Percentiles rank a stretch among this genome's conserved stretches.
These are phyloP conservation scores for Paradendryphiella salina DNA, from an alignment of 2,329 filamentous ascomycete species.

Conservation along the genomic window DNA sequence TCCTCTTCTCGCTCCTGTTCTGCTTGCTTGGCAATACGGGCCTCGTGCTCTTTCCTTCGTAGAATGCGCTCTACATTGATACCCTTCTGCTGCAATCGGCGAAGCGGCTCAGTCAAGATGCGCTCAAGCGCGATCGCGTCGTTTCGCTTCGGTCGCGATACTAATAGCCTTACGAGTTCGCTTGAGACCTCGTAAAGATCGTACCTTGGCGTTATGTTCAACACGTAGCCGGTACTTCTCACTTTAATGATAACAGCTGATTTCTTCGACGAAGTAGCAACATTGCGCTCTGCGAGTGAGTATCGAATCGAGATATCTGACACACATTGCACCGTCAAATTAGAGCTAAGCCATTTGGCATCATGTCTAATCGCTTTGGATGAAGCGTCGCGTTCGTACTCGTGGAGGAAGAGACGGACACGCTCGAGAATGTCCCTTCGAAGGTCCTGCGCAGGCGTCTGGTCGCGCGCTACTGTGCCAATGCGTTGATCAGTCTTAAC, in stretches of 20 bases:
- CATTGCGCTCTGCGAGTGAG: conserved; percentile 70
- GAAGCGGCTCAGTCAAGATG: conserved; percentile 81
- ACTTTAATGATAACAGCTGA: conserved; percentile 74
- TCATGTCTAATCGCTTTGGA: conserved; percentile 74
- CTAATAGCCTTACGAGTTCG: conserved; percentile 77
- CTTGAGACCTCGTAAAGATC: conserved; percentile 94
- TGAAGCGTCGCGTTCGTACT: conserved; percentile 68
- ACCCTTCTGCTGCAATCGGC: conserved; percentile 79
- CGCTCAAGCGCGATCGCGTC: conserved; percentile 90
- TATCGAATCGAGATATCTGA: conserved; percentile 75
- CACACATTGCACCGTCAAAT: conserved; percentile 76
- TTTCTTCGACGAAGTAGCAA: conserved; percentile 52
- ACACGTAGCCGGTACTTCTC: conserved; percentile 65
- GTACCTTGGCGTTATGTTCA: conserved; percentile 77
- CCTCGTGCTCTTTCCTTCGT: conserved; percentile 82
- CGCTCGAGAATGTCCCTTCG: conserved; percentile 84
- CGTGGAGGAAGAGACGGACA: conserved; percentile 86
- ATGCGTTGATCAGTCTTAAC: conserved; percentile 78
- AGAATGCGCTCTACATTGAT: conserved; percentile 97
- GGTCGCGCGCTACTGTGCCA: conserved; percentile 67
- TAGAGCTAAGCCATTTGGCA: conserved; percentile 85
- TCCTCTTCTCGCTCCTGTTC: conserved; percentile 71
- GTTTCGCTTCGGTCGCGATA: conserved; percentile 81
- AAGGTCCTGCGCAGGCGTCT: conserved; percentile 68
- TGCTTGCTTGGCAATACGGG: conserved; percentile 80